Evolutionary conservation across 441 rosid genomes (phyloP), one percentile per base, ranked within the genome.

Genomic region (Jatropha multifida): DNA sequence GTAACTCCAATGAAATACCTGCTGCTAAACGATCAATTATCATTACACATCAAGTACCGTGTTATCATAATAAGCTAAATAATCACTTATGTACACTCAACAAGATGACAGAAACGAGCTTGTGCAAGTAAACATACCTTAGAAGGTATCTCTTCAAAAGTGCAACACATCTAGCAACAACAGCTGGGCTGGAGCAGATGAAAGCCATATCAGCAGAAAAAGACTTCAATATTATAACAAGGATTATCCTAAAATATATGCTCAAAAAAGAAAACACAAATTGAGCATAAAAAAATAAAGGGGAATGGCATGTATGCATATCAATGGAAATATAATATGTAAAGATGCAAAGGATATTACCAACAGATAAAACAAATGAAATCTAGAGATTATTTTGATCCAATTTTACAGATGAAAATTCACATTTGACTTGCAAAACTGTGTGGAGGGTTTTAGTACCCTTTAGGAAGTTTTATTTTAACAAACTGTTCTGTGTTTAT

Each of bases 141-240:
- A 96, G 81, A 77, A 96, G 91, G 83, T 90, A 87, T 17, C 98
- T 91, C 88, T 96, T 96, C 84, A 96, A 82, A 82, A 94, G 89
- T 71, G 93, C 88, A 85, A 96, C 98, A 72, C 99, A 94, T 82
- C 97, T 90, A 74, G 92, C 94, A 79, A 96, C 98, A 67, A 94
- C 98, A 62, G 97, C 98, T 55, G 99, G 99, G 81, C 99, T 96
- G 98, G 82, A 80, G 74, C 69, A 84, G 79, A 79, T 74, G 73
- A 69, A 77, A 83, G 44, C 58, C 73, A 72, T 52, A 77, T 82
- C 63, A 87, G 81, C 64, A 80, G 74, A 58, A 70, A 81, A 64
- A 55, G 62, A 67, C 59, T 68, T 62, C 1, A 62, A 20, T 38
- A 69, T 55, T 37, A 44, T 40, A 59, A 52, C 37, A 78, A 74